Conservation (phyloP, 768 basidiomycete species). For the Coprinopsis sp. region DNA sequence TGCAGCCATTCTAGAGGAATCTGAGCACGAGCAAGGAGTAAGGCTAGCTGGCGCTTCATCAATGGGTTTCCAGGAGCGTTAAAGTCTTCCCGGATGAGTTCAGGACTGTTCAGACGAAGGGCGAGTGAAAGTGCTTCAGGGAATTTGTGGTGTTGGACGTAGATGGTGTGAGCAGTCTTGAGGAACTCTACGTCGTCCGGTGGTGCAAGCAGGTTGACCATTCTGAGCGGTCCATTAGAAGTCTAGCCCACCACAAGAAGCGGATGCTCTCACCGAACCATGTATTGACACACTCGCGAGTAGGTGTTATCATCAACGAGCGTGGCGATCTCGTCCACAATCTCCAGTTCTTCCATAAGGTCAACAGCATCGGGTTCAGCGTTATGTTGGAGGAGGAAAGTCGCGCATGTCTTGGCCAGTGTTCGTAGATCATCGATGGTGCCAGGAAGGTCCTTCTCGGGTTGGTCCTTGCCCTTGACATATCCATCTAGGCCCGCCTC, state of each 20-base stretch:
- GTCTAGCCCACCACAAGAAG: background rate
- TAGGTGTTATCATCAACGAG: conserved; percentile 87
- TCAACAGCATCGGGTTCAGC: conserved; percentile 99
- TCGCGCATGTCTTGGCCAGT: conserved; percentile 80
- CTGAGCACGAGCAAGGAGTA: conserved; percentile 88
- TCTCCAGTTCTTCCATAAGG: conserved; percentile 89
- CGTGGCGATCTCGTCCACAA: conserved; percentile 69
- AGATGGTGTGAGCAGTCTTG: conserved; percentile 82
- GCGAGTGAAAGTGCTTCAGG: conserved; percentile 88
- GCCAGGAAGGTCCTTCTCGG: conserved; percentile 40
- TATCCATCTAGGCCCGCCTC: conserved; percentile 31
- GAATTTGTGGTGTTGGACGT: conserved; percentile 80
- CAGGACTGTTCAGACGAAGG: conserved; percentile 76
- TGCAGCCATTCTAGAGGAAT: conserved; percentile 88
- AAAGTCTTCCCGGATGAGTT: conserved; percentile 83
- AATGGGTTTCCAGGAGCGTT: conserved; percentile 81
- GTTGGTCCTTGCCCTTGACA: background rate
- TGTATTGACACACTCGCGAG: conserved; percentile 88
- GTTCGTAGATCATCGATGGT: conserved; percentile 70
- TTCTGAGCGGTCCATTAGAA: conserved; percentile 38
- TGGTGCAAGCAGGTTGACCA: conserved; percentile 84
- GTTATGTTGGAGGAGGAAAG: conserved; percentile 87
- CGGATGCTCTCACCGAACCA: conserved; percentile 66
- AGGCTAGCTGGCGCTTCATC: conserved; percentile 95
- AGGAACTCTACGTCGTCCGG: conserved; percentile 92